Conservation (phyloP, 495 filamentous ascomycete genomes). For the Echria macrotheca region DNA sequence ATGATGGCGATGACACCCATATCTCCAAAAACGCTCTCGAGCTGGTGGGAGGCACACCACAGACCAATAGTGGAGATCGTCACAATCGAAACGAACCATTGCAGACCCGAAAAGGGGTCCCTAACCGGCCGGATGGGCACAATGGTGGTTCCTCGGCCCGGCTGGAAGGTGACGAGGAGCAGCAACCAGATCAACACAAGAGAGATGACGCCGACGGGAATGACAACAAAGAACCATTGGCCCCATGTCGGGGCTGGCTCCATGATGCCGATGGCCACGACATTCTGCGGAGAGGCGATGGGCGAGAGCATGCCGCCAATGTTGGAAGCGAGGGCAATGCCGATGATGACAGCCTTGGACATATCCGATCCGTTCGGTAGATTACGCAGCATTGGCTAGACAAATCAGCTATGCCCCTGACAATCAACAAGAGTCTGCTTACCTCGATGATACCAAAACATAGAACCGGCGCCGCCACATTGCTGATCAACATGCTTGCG, state of each 20-base stretch:
- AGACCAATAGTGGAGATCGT: conserved; percentile 83
- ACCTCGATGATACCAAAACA: conserved; percentile 91
- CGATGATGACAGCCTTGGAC: conserved; percentile 90
- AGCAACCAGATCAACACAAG: conserved; percentile 87
- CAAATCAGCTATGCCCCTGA: conserved; percentile 29
- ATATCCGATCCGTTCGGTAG: conserved; percentile 84
- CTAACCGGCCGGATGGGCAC: conserved; percentile 83
- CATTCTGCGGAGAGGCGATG: conserved; percentile 95
- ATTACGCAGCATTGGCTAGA: conserved; percentile 79
- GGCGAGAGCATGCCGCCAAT: conserved; percentile 94
- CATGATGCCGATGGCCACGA: conserved; percentile 96
- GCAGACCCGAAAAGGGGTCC: conserved; percentile 80
- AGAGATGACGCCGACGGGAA: conserved; percentile 87
- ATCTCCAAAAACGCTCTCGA: conserved; percentile 84
- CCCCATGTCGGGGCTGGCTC: conserved; percentile 82
- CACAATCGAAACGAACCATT: conserved; percentile 85
- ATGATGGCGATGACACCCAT: conserved; percentile 99
- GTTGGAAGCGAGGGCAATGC: conserved; percentile 92
- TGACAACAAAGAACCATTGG: conserved; percentile 91
- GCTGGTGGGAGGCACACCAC: conserved; percentile 88
- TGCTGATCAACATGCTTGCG: conserved; percentile 97
- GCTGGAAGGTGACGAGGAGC: conserved; percentile 77
- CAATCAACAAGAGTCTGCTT: conserved; percentile 33
- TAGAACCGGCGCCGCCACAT: conserved; percentile 95
- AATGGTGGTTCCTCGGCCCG: conserved; percentile 79